These are phyloP conservation scores for Pseudomassariella vexata DNA, from an alignment of 2,329 filamentous ascomycete species.

Conservation along the genomic window DNA sequence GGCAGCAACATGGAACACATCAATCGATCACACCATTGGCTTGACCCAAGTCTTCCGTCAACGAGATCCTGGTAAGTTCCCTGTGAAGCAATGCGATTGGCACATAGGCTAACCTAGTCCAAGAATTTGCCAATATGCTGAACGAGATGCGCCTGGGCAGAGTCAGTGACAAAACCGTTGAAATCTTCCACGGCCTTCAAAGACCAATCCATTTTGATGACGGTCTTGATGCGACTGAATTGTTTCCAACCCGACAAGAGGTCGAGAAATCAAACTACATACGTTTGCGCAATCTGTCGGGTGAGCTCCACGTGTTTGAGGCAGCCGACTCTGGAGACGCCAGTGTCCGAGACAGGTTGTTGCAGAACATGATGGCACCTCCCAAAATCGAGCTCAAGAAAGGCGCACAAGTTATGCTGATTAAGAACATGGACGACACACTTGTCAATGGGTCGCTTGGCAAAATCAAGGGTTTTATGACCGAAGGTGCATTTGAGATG, in stretches of 20 bases:
- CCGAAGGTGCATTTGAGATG: conserved; percentile 32
- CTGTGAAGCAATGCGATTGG: not conserved
- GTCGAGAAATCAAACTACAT: conserved; percentile 80
- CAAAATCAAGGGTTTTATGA: conserved; percentile 75
- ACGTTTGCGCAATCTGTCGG: conserved; percentile 67
- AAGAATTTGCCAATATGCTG: conserved; percentile 85
- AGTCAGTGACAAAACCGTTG: conserved; percentile 69
- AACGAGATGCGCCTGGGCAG: conserved; percentile 95
- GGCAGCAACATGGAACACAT: conserved; percentile 83
- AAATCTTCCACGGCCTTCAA: conserved; percentile 67
- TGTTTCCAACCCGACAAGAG: conserved; percentile 87
- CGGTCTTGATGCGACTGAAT: conserved; percentile 74
- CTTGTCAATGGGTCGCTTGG: conserved; percentile 93
- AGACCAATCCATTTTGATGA: conserved; percentile 69
- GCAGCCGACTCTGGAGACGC: conserved; percentile 72
- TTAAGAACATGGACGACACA: conserved; percentile 94
- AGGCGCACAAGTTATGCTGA: conserved; percentile 97
- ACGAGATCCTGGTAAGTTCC: conserved; percentile 66
- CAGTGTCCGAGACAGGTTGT: conserved; percentile 65
- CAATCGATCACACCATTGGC: conserved; percentile 92
- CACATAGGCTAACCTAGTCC: conserved; percentile 5
- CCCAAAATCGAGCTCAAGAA: conserved; percentile 76
- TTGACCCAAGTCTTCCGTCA: conserved; percentile 96
- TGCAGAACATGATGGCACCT: conserved; percentile 91
- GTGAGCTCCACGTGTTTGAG: conserved; percentile 62